Evolutionary conservation across 148 eudicot species (phyloP).

Genomic region (Persicaria maculosa): DNA sequence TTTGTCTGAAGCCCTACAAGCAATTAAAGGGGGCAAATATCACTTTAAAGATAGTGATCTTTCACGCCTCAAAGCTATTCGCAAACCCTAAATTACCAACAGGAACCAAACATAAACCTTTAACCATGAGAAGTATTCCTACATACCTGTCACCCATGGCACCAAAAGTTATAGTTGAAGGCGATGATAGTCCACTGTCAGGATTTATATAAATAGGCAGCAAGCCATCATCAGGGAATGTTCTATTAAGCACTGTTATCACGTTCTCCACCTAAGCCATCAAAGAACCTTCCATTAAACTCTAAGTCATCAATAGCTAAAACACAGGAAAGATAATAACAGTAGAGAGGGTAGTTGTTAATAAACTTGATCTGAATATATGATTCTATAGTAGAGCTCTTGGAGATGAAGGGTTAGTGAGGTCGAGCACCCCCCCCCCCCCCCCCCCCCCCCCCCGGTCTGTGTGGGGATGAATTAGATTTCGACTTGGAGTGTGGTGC

Average conservation of each 20-base stretch:
- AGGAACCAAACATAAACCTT: neutral
- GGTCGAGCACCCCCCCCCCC: no score
- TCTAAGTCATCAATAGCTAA: neutral
- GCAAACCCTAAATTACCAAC: neutral
- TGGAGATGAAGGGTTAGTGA: no score
- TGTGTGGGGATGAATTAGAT: no score
- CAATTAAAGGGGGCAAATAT: no score
- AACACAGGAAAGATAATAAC: neutral
- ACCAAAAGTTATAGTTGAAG: constrained; percentile 89
- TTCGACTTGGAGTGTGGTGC: no score
- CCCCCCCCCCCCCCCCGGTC: no score
- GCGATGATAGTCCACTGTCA: constrained; percentile 52
- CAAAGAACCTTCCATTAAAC: constrained; percentile 7
- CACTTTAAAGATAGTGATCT: no score
- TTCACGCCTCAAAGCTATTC: no score
- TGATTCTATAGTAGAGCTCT: no score
- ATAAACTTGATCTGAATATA: no score
- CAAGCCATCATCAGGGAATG: constrained; percentile 87
- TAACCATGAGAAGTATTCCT: neutral
- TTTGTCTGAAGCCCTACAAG: no score
- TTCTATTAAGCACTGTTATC: constrained; percentile 69
- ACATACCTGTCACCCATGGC: constrained; percentile 99
- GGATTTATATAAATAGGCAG: constrained; percentile 87
- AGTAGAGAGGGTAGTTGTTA: no score
- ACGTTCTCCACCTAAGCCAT: constrained; percentile 74